A percentile compares a stretch with the other conserved stretches of the same genome.
These are phyloP conservation scores for Amylostereum areolatum DNA, from an alignment of 1,284 basidiomycete species.

Conservation along the genomic window DNA sequence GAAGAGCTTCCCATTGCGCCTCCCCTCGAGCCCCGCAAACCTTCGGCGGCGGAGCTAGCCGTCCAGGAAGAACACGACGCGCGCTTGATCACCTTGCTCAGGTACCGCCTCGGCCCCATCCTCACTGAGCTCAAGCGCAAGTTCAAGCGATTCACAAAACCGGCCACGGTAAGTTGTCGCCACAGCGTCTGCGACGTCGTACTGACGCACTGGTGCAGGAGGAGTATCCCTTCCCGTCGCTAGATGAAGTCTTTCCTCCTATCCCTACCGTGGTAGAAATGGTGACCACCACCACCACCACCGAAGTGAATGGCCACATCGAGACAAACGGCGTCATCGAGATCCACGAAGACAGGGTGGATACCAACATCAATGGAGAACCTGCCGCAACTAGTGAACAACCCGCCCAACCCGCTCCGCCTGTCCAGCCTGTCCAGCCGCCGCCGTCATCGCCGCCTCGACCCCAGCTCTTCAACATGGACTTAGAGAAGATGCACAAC, in stretches of 20 bases:
- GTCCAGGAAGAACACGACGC: slow-evolving; percentile 81
- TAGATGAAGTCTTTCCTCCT: no score
- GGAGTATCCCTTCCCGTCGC: no score
- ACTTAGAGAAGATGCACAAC: slow-evolving; percentile 87
- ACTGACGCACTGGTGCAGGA: no score
- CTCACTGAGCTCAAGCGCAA: slow-evolving; percentile 88
- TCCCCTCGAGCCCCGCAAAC: slow-evolving; percentile 81
- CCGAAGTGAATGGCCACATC: no score
- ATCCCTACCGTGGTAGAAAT: no score
- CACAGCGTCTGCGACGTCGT: no score
- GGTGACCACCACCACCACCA: no score
- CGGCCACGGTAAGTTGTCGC: slow-evolving; percentile 58
- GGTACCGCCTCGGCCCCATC: slow-evolving; percentile 83
- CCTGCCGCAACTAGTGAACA: no score
- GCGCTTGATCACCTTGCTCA: slow-evolving; percentile 76
- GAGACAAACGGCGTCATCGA: no score
- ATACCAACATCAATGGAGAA: no score
- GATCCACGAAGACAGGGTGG: no score
- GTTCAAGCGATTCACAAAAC: slow-evolving; percentile 87
- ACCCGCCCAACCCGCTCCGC: no score
- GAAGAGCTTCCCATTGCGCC: slow-evolving; percentile 88
- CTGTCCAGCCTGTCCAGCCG: background rate
- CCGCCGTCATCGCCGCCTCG: slow-evolving; percentile 11
- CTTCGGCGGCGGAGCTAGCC: slow-evolving; percentile 79
- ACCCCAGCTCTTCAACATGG: slow-evolving; percentile 66